These are phyloP conservation scores for Ophiostoma populinum DNA, from an alignment of 2,329 filamentous ascomycete species.

Conservation along the genomic window DNA sequence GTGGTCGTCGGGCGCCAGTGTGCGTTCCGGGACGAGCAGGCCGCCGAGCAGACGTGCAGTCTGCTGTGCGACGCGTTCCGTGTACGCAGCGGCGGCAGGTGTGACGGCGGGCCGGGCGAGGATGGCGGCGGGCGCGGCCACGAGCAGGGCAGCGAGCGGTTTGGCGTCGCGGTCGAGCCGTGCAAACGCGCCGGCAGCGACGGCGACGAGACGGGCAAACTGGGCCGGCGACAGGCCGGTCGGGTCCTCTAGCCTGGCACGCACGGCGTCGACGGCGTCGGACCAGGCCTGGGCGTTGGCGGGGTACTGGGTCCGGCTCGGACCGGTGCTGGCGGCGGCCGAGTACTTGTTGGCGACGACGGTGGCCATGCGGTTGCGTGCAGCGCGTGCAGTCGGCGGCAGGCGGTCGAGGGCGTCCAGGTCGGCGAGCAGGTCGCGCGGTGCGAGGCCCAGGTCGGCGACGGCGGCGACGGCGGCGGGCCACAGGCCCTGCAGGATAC, in stretches of 20 bases:
- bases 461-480: constrained; percentile 13
- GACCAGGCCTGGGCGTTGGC: constrained; percentile 13
- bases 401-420: constrained; percentile 7
- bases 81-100: constrained; percentile 12
- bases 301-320: constrained; percentile 12
- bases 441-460: constrained; percentile 9
- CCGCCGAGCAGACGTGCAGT: constrained; percentile 25
- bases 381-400: constrained; percentile 6
- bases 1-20: constrained; percentile 23
- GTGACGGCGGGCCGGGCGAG: neutral
- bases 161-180: constrained; percentile 21
- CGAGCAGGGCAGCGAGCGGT: constrained; percentile 12
- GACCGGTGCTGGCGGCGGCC: constrained; percentile 1
- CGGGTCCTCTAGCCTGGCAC: neutral
- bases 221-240: constrained; percentile 4
- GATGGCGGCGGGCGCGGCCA: constrained; percentile 13
- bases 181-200: constrained; percentile 16
- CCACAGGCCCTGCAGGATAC: constrained; percentile 17
- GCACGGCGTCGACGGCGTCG: constrained; percentile 6
- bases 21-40: constrained; percentile 21
- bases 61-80: constrained; percentile 11
- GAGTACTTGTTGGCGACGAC: constrained; percentile 14
- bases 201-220: constrained; percentile 14
- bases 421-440: constrained; percentile 9
- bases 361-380: constrained; percentile 12